Base-by-base conservation (phyloP, 2,329 filamentous ascomycete species). In the Corniculantispora saksenae region DNA sequence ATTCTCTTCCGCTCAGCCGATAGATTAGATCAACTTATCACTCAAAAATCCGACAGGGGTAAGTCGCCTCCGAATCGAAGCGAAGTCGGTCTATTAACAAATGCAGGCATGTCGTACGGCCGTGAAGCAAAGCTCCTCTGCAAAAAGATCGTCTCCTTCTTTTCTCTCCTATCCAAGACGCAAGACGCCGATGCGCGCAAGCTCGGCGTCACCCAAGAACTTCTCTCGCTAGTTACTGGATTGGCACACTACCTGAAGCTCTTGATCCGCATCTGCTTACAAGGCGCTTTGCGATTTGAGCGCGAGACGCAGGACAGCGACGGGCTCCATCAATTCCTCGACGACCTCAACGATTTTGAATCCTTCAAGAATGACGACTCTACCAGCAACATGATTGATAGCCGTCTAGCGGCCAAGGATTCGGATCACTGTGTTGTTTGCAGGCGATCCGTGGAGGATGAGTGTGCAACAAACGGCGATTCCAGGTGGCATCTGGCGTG, bases 61-160 rank as follows among this genome's bases (percentile, higher is more conserved):
- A 82, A 76, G 84, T 72, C 10, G 17, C 32, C 15, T 38, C 19
- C 32, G 23, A 40, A 15, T 27, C 38, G 21, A 15, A 32, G 19
- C 9, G 6, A 40, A 13, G n/a, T 8, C 27, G 5, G 25, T 21
- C n/a, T 40, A 29, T 50, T 64, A 59, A 65, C 48, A 21, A 21
- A 12, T 51, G 8, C 75, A 91, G 93, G 91, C 68, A 84, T 99
- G 67, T 92, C 93, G 12, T 99, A 98, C 75, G 91, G 91, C 21
- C 89, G 95, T 72, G 95, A 99, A 81, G 92, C 95, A n/a, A 99
- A 99, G 79, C 84, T 99, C 59, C 86, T 99, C n/a, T 99, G 95
- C 83, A 99, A 99, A 79, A 99, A 99, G 79, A 97, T 99, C 63
- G 95, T 99, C 7, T 92, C 94, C 29, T 99, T 99, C 82, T 99